Evolutionary conservation across 2,329 filamentous ascomycete species (phyloP), one percentile per base, ranked within the genome.

Genomic region (Hypoxylon sp.): DNA sequence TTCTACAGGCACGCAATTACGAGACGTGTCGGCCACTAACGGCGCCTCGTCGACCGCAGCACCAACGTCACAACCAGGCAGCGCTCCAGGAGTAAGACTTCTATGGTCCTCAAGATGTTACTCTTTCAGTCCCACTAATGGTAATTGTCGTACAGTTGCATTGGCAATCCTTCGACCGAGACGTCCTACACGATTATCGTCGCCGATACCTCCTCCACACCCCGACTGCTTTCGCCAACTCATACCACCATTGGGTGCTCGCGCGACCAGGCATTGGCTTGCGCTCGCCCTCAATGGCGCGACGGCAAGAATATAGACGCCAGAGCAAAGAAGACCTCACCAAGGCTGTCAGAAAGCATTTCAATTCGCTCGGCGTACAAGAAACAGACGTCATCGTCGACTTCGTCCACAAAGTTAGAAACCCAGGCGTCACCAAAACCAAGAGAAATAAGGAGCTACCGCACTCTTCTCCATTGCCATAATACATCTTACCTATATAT

Each of bases 381-480:
- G 90, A 95, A 74, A 91, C 87, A 67, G 90, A 94, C 63, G 86
- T 91, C 59, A 88, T 94, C 49, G 88, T 92, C 48, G 88, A 89
- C 59, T 84, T 91, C 67, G 77, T 91, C 55, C 89, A 90, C 76
- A 88, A 85, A 66, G 79, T 89, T 20, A 78, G 80, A 65, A 80
- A 79, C 59, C 77, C 84, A 55, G 80, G 82, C 13, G 60, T 73
- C 2, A 57, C 62, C 72, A 74, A 67, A 66, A 63, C 63, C 13
- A 61, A 55, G 20, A 69, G 63, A 52, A 67, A 64, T 30, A 69
- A 69, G 46, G 57, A 64, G 12, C 29, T 46, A 48, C 68, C 68
- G 12, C 68, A 70, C 46, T 67, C 67, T 12, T 65, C 67, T 31
- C 67, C 68, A 7, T 63, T 70, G 26, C 68, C 68, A 30, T 70